A percentile compares a stretch with the other conserved stretches of the same genome.
Conservation (phyloP, 495 filamentous ascomycete genomes). For the Neurospora sp. region DNA sequence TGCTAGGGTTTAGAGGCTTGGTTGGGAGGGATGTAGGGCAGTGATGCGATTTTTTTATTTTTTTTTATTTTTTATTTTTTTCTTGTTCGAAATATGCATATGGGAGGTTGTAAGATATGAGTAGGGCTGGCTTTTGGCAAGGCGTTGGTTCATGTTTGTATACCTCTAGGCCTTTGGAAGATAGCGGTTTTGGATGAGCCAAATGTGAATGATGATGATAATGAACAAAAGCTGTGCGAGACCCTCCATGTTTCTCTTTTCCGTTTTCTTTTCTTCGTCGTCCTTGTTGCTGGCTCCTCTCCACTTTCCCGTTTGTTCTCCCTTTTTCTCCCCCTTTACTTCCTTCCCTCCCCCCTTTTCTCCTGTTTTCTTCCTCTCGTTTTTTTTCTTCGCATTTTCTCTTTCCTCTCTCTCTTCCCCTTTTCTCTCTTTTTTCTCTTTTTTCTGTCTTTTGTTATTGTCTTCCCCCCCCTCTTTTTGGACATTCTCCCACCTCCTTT, state of each 20-base stretch:
- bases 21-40: not conserved
- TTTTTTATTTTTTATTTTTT: not conserved
- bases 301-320: too few species aligned
- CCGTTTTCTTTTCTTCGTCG: not conserved
- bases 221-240: not conserved
- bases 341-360: too few species aligned
- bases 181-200: not conserved
- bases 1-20: not conserved
- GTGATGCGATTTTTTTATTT: not conserved
- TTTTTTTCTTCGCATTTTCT: not conserved
- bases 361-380: not conserved
- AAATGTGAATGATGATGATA: not conserved
- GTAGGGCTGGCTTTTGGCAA: not conserved
- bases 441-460: too few species aligned
- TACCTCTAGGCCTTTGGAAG: not conserved
- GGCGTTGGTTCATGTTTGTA: not conserved
- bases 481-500: too few species aligned
- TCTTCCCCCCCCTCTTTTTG: too few species aligned
- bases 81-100: not conserved
- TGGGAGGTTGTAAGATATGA: not conserved
- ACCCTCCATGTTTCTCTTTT: not conserved
- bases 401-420: too few species aligned
- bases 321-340: too few species aligned
- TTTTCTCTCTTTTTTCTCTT: not conserved
- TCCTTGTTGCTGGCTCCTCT: too few species aligned